Evolutionary conservation across 176 grass and related monocot genomes (phyloP).

Genomic region (Aegilops sharonensis): DNA sequence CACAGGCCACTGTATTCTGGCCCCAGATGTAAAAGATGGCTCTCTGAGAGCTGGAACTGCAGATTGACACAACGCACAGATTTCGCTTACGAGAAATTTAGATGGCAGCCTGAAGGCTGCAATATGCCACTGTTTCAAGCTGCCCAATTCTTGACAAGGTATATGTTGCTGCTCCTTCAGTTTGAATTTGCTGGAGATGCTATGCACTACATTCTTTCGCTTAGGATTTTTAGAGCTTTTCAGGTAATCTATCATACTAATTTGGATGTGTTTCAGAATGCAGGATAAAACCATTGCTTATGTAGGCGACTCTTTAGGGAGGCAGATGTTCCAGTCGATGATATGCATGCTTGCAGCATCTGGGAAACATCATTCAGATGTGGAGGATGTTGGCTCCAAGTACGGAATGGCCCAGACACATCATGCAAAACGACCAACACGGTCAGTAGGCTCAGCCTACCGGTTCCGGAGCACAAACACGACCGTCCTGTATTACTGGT

Average conservation of each 20-base stretch:
- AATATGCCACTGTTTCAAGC: constrained; percentile 47
- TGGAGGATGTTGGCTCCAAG: constrained; percentile 38
- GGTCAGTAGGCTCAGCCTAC: constrained; percentile 62
- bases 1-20: constrained; percentile 64
- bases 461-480: constrained; percentile 61
- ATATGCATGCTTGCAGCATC: constrained; percentile 59
- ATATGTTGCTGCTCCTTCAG: not conserved
- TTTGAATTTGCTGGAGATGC: not conserved
- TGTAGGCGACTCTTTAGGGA: constrained; percentile 65
- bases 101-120: constrained; percentile 62
- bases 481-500: constrained; percentile 64
- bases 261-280: constrained; percentile 51
- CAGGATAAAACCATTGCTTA: constrained; percentile 67
- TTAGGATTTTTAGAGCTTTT: not conserved
- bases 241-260: not conserved
- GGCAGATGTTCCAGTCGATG: constrained; percentile 68
- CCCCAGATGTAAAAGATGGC: constrained; percentile 57
- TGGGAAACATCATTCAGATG: constrained; percentile 33
- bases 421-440: constrained; percentile 39
- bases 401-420: constrained; percentile 36
- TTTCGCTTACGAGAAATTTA: constrained; percentile 69
- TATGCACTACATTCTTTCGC: not conserved
- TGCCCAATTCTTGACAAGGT: constrained; percentile 52
- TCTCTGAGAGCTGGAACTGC: constrained; percentile 62
- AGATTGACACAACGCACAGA: constrained; percentile 55